Base-by-base conservation (phyloP, 164 flowering plant genomes). In the Paratinospora sagittata region DNA sequence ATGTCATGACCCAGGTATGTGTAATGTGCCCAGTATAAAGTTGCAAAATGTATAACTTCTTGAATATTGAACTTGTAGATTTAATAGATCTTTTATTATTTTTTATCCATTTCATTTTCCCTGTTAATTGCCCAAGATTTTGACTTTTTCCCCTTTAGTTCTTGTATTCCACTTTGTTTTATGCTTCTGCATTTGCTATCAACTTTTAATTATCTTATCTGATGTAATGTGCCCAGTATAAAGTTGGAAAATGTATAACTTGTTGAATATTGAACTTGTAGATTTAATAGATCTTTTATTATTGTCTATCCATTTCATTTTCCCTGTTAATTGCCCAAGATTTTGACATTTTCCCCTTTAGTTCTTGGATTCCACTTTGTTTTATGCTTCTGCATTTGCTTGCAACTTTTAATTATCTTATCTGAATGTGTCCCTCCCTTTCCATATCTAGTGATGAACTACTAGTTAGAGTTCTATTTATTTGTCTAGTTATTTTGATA, bases 1-100 rank as follows among this genome's bases (percentile, higher is more conserved):
- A 95, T 88, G 78, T 88, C 57, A 95, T 95, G 99, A 84, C 85
- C 65, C 85, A 73, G 90, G 98, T 95, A 88, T 79, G 89, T 68
- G 47, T 13, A 63, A 21, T 66, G 58, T 66, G 10, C 52, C 73
- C 75, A 62, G 11, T 68, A 65, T 41, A 43, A 37, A 19, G 71
- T 21, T 74, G 34, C 36, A 43, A 19, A 27, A 34, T 73, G 6
- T 39, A 55, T 55, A 17, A 3, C 7, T 8, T n/a, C 17, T 9
- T n/a, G n/a, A n/a, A n/a, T n/a, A n/a, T n/a, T n/a, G n/a, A n/a
- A n/a, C n/a, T n/a, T n/a, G n/a, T n/a, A n/a, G n/a, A n/a, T n/a
- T n/a, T 23, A 67, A 23, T 52, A 21, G n/a, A 13, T 52, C 58
- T 52, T 39, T 14, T 17, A 52, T 52, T 2, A 52, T 52, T 52